phyloP scores from a whole-genome alignment of 2,329 filamentous ascomycete species.

The Aureobasidium sp. region DNA sequence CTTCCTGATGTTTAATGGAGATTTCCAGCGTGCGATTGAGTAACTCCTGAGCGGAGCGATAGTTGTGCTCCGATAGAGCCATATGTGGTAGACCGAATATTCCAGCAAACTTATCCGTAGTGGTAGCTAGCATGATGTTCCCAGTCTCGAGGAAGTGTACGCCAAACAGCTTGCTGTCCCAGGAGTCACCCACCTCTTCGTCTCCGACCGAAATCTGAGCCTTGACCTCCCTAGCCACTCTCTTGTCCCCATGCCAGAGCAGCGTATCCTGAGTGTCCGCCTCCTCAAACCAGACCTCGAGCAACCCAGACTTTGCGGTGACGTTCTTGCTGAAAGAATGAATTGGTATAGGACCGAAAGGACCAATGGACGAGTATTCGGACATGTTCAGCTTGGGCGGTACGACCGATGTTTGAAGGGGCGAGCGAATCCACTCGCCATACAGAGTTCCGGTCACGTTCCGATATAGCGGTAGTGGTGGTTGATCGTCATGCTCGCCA shows the following conservation, averaged over 20 bases:
- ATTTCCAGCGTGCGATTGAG: conserved; percentile 66
- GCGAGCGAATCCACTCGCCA: conserved; percentile 65
- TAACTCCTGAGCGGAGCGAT: conserved; percentile 44
- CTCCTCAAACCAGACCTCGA: conserved; percentile 63
- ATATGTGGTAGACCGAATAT: conserved; percentile 86
- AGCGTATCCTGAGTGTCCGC: conserved; percentile 32
- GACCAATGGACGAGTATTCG: conserved; percentile 55
- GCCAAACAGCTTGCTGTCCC: conserved; percentile 74
- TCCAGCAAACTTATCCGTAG: conserved; percentile 86
- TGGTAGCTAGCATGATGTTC: conserved; percentile 73
- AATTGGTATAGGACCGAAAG: conserved; percentile 50
- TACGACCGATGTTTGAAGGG: conserved; percentile 43
- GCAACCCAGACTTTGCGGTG: conserved; percentile 62
- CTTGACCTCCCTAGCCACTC: conserved; percentile 57
- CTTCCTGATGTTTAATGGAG: conserved; percentile 59
- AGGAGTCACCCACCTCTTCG: conserved; percentile 62
- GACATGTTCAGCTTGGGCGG: conserved; percentile 41
- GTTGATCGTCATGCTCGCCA: conserved; percentile 32
- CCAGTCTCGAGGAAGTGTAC: conserved; percentile 81
- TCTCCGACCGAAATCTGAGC: conserved; percentile 69
- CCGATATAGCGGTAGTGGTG: conserved; percentile 58
- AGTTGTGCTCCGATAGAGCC: conserved; percentile 51
- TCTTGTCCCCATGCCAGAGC: conserved; percentile 26
- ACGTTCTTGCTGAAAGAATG: conserved; percentile 71
- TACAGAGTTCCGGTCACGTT: conserved; percentile 71